Evolutionary conservation across 805 yeast species (phyloP), one percentile per base, ranked within the genome.

Genomic region (Candida verbasci): DNA sequence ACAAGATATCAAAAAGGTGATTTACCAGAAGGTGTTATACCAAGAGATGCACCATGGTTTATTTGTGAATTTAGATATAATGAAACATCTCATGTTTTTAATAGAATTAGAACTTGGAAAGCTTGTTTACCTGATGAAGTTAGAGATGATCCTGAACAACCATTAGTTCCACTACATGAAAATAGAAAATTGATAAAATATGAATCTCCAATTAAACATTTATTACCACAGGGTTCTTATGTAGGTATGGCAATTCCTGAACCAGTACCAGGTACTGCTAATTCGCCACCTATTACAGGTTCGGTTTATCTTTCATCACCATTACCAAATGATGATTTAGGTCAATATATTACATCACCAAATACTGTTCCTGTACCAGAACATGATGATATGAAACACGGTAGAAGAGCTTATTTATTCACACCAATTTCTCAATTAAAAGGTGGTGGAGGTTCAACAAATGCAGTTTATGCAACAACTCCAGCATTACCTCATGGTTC

Each of bases 41-140:
- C 86, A 15, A 71, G 70, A 38, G 91, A 86, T 36, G 83, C 86
- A 3, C 91, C 93, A 5, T 74, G 94, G 55, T 93, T 88, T 60
- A 82, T 93, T 48, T 93, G 97, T 65, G 98, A 93, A 60, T 86
- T 78, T 58, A 80, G 98, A 52, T 93, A 89, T 62, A 91, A 91
- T 55, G 97, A 91, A 56, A 72, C 77, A 38, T 95, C 86, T 50
- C 86, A 86, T 58, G 81, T 81, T 20, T 93, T 93, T 70, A 93
- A 91, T 62, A 84, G 91, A 55, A 93, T 93, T 51, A 76, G 97
- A 54, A 91, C 98, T 2, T 93, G 98, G 98, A 91, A 87, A 60
- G 97, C 97, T 6, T 93, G 97, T 68, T 72, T 93, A 47, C 98
- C 98, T 0, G 97, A 93, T 60, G 97, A 91, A 59, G 84, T 91